Conservation (phyloP, 2,329 filamentous ascomycete genomes). For the Tolypocladium tropicale region DNA sequence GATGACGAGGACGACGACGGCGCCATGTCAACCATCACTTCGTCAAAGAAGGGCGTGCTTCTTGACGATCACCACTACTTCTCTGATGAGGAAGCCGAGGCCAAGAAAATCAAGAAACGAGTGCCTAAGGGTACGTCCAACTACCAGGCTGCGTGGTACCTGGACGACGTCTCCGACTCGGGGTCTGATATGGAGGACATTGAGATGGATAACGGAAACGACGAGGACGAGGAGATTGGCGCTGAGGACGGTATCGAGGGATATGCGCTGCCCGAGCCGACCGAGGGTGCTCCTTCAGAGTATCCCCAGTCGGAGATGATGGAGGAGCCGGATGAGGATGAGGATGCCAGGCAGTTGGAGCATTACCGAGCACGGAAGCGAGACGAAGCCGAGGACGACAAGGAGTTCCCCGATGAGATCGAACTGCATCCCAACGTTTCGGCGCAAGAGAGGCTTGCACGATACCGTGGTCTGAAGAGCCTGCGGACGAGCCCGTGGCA, state of each 20-base stretch:
- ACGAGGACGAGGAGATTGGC: slow-evolving; percentile 48
- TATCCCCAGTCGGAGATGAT: slow-evolving; percentile 94
- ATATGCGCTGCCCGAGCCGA: slow-evolving; percentile 53
- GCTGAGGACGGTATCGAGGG: slow-evolving; percentile 81
- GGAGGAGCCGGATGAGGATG: slow-evolving; percentile 74
- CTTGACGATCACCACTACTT: slow-evolving; percentile 98
- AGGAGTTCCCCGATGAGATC: slow-evolving; percentile 95
- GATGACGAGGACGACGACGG: slow-evolving; percentile 47
- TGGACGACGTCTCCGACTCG: slow-evolving; percentile 71
- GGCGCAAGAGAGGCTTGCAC: slow-evolving; percentile 72
- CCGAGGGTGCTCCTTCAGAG: slow-evolving; percentile 73
- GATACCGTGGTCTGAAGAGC: slow-evolving; percentile 89
- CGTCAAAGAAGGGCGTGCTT: slow-evolving; percentile 72
- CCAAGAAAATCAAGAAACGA: slow-evolving; percentile 51
- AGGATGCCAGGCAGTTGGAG: slow-evolving; percentile 63
- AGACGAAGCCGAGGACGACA: slow-evolving; percentile 77
- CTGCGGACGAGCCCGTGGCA: slow-evolving; percentile 83
- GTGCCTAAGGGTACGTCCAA: slow-evolving; percentile 85
- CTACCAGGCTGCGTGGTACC: slow-evolving; percentile 91
- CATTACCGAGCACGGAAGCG: slow-evolving; percentile 71
- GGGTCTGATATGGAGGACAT: slow-evolving; percentile 73
- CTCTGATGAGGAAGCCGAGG: slow-evolving; percentile 67
- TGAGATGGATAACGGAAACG: slow-evolving; percentile 47
- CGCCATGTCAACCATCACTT: slow-evolving; percentile 21
- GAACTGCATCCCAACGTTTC: slow-evolving; percentile 82